Percentiles rank a stretch among this genome's conserved stretches.
phyloP scores from a whole-genome alignment of 495 filamentous ascomycete species.

The Pseudoneurospora amorphoporcata region DNA sequence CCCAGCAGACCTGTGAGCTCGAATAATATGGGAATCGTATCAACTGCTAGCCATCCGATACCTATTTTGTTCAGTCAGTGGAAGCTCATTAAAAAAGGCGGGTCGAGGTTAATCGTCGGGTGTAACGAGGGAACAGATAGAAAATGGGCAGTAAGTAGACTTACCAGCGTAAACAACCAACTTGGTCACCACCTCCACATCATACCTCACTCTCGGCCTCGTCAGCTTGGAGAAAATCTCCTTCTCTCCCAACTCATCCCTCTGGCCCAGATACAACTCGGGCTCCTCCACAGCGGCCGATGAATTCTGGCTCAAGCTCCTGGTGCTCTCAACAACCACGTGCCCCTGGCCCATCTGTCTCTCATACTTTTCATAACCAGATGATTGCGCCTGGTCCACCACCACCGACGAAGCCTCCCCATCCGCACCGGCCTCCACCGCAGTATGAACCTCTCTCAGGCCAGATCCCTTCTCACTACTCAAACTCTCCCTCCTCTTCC shows the following conservation, averaged over 20 bases:
- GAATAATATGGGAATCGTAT: constrained; percentile 55
- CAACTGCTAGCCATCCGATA: constrained; percentile 67
- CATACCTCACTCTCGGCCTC: constrained; percentile 84
- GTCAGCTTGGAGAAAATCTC: constrained; percentile 80
- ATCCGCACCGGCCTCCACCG: constrained; percentile 8
- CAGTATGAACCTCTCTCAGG: constrained; percentile 13
- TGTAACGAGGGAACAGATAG: too few species aligned
- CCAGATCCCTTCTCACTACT: constrained; percentile 12
- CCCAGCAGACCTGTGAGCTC: constrained; percentile 51
- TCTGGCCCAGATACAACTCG: constrained; percentile 26
- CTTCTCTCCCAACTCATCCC: constrained; percentile 50
- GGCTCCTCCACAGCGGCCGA: constrained; percentile 5
- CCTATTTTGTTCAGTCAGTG: constrained; percentile 30
- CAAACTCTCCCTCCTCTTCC: constrained; percentile 66
- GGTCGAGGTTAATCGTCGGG: too few species aligned
- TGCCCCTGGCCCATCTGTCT: constrained; percentile 52
- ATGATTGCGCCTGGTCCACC: constrained; percentile 12
- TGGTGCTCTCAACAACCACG: constrained; percentile 44
- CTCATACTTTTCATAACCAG: constrained; percentile 21
- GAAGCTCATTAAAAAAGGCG: neutral
- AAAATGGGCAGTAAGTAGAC: neutral
- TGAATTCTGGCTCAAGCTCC: neutral
- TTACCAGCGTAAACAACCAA: constrained; percentile 87
- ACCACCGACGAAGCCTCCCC: constrained; percentile 4
- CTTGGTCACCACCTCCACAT: constrained; percentile 96